Base-by-base conservation (phyloP, 106 monocot genomes). In the Dioscorea zingiberensis region DNA sequence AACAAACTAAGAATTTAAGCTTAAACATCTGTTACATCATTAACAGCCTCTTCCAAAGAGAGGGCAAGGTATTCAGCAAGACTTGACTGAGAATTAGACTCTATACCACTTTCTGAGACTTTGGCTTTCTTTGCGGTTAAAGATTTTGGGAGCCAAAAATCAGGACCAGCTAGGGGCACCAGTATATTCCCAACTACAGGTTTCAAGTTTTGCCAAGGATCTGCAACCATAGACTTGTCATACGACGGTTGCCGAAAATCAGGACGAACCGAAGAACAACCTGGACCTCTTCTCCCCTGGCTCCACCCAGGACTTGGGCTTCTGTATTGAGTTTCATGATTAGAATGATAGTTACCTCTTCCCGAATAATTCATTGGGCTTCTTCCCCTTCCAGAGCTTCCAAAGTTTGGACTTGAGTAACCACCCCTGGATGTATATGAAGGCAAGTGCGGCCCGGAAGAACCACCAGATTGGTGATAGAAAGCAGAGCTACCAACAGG, bases 161-260 rank as follows among this genome's bases (percentile, higher is more conserved):
- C 61, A 13, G 64, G 47, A 18, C 73, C 65, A 48, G 60, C 25
- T 24, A 17, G 13, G 4, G 79, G 76, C 25, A 71, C 70, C 25
- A 80, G 63, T 53, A 87, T 76, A 46, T 74, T 68, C 32, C 87
- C 83, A 24, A 83, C 74, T 21, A 83, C 56, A 55, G 87, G 87
- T 27, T 71, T 63, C 44, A 83, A 49, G 15, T 77, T 63, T 4
- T 47, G 53, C 87, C 87, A 87, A 7, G 87, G 87, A 27, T 87
- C 83, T 59, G 76, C 53, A 18, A 80, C 58, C 80, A 87, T 70
- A 10, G 71, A 38, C 60, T 77, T 83, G 2, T 27, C 18, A 27
- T 68, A 80, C 18, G 59, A 77, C 13, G 57, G 62, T n/a, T 38
- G 38, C 23, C 44, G 64, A 0, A 53, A 1, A 4, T 75, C 44